A percentile compares a stretch with the other conserved stretches of the same genome.
Evolutionary conservation across 225 moss, liverwort and hornwort genomes (phyloP).

Genomic region (Bryum argenteum): DNA sequence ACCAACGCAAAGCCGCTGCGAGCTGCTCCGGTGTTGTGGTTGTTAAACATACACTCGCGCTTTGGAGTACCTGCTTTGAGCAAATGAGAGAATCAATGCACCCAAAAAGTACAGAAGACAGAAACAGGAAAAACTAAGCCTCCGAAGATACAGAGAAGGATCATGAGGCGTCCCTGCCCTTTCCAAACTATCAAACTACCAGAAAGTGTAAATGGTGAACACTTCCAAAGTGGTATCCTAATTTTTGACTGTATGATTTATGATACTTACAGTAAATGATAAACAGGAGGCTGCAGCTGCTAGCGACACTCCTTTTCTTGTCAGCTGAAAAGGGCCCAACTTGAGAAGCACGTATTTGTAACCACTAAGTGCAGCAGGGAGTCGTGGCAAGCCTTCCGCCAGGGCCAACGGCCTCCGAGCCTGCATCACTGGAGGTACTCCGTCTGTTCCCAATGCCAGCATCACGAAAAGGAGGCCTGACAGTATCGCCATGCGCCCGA

Average conservation of each 20-base stretch:
- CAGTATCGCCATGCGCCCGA: constrained; percentile 77
- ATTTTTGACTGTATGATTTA: not conserved
- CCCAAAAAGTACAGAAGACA: constrained; percentile 15
- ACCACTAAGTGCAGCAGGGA: constrained; percentile 67
- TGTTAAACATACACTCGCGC: constrained; percentile 87
- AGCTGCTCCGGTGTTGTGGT: constrained; percentile 94
- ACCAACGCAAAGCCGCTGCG: constrained; percentile 87
- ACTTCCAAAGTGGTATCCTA: too few relatives aligned
- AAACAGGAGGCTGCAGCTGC: constrained; percentile 79
- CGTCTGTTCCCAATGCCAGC: constrained; percentile 87
- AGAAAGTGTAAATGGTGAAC: too few relatives aligned
- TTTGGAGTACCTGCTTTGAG: constrained; percentile 74
- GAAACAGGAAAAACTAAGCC: too few relatives aligned
- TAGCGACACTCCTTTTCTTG: constrained; percentile 76
- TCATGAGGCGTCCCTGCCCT: constrained; percentile 4
- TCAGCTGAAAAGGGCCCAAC: constrained; percentile 82
- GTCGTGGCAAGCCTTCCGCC: constrained; percentile 69
- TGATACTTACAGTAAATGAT: constrained; percentile 79
- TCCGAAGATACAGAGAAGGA: not conserved
- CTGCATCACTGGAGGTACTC: constrained; percentile 86
- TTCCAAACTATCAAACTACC: too few relatives aligned
- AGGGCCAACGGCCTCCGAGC: constrained; percentile 65
- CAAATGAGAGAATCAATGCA: constrained; percentile 1
- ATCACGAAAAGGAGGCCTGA: constrained; percentile 81
- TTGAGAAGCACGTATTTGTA: constrained; percentile 85